These are phyloP conservation scores for Tuber borchii DNA, from an alignment of 495 filamentous ascomycete species.

Conservation along the genomic window DNA sequence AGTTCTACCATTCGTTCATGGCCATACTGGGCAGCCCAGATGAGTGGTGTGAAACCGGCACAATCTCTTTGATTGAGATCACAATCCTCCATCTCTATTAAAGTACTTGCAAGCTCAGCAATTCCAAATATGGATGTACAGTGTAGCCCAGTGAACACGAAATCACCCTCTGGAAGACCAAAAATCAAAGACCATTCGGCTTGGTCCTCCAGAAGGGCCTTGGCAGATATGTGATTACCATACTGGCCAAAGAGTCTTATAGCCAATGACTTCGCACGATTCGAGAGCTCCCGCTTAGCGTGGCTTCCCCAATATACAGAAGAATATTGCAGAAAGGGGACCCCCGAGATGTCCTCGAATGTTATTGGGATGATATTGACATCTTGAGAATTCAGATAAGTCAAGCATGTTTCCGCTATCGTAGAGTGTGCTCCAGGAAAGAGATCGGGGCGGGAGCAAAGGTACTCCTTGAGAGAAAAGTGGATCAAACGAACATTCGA, in stretches of 20 bases:
- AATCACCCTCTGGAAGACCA: neutral
- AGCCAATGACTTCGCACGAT: neutral
- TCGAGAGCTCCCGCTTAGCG: neutral
- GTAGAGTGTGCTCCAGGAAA: neutral
- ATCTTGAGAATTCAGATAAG: neutral
- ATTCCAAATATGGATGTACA: neutral
- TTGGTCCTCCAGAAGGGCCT: neutral
- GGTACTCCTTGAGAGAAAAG: neutral
- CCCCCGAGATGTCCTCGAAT: neutral
- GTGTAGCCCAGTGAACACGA: neutral
- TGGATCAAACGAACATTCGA: neutral
- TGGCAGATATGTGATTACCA: neutral
- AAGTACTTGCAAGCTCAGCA: neutral
- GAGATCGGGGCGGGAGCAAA: neutral
- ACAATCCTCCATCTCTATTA: neutral
- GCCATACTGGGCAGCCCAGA: neutral
- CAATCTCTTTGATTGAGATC: neutral
- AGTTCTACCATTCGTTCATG: neutral
- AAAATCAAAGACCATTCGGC: no score
- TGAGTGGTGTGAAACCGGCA: neutral
- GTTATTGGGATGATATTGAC: neutral
- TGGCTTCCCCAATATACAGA: neutral
- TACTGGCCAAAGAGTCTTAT: neutral
- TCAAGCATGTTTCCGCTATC: neutral
- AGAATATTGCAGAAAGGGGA: neutral